A percentile compares a stretch with the other conserved stretches of the same genome.
phyloP scores from a whole-genome alignment of 2,329 filamentous ascomycete genomes.

The Decorospora gaudefroyi region DNA sequence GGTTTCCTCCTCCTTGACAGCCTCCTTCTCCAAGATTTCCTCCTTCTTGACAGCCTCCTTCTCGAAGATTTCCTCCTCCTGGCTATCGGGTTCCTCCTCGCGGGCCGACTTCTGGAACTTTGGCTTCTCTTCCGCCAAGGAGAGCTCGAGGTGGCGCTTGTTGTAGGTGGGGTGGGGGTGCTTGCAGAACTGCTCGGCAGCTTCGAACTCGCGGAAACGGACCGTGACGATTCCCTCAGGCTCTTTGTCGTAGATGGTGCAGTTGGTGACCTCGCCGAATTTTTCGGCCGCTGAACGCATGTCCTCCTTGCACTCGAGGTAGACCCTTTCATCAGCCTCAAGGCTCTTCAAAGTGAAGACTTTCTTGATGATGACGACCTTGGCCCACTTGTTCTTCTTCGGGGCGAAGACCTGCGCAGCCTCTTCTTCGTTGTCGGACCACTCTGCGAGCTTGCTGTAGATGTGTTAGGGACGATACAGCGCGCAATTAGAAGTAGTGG shows the following conservation, averaged over 20 bases:
- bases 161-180: conserved; percentile 31
- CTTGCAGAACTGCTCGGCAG: conserved; percentile 52
- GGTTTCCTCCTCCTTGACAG: conserved; percentile 35
- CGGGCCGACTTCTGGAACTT: conserved; percentile 40
- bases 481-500: background rate
- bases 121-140: conserved; percentile 35
- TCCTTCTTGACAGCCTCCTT: conserved; percentile 13
- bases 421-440: conserved; percentile 80
- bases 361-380: conserved; percentile 83
- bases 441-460: conserved; percentile 82
- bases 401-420: conserved; percentile 48
- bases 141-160: conserved; percentile 20
- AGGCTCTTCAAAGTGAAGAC: conserved; percentile 91
- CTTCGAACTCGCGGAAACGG: conserved; percentile 72
- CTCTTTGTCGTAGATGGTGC: conserved; percentile 88
- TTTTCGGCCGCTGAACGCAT: conserved; percentile 88
- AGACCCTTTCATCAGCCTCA: conserved; percentile 78
- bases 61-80: conserved; percentile 33
- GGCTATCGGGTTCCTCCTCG: conserved; percentile 26
- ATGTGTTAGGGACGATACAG: conserved; percentile 8
- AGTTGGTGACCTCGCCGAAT: conserved; percentile 84
- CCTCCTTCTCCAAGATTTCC: conserved; percentile 23
- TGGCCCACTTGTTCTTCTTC: conserved; percentile 68
- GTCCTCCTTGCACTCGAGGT: conserved; percentile 93
- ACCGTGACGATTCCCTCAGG: conserved; percentile 82